These are phyloP conservation scores for Blastobotrys peoriensis DNA, from an alignment of 805 yeast genomes.

Conservation along the genomic window DNA sequence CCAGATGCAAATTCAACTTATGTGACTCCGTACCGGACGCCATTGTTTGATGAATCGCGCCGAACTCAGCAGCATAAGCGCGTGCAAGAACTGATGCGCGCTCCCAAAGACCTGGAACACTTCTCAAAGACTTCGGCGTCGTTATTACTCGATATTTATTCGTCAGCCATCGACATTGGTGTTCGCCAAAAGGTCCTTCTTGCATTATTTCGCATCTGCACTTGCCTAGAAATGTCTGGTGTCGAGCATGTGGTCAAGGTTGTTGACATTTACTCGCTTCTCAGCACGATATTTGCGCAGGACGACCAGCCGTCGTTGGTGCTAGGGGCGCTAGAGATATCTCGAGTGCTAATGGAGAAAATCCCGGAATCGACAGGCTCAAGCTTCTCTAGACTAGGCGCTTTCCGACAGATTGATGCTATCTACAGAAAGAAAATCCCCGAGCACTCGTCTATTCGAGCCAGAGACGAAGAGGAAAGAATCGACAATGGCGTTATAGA, in stretches of 20 bases:
- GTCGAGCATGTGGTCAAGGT: conserved; percentile 18
- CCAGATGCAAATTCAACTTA: conserved; percentile 5
- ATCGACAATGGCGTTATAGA: conserved; percentile 5
- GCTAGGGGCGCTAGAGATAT: conserved; percentile 46
- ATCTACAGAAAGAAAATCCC: not conserved
- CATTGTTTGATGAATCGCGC: conserved; percentile 21
- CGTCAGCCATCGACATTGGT: conserved; percentile 64
- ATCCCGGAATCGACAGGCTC: conserved; percentile 40
- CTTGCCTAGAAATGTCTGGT: conserved; percentile 31
- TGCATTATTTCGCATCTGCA: conserved; percentile 46
- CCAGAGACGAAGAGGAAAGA: not conserved
- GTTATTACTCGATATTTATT: conserved; percentile 58
- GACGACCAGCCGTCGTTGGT: conserved; percentile 34
- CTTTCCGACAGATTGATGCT: not conserved
- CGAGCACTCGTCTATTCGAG: not conserved
- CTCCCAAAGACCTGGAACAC: conserved; percentile 17
- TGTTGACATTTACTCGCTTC: conserved; percentile 25
- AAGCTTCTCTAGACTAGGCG: conserved; percentile 64
- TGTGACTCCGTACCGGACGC: conserved; percentile 16
- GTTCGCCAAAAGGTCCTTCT: conserved; percentile 53
- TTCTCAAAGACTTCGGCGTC: conserved; percentile 20
- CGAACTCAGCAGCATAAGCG: conserved; percentile 18
- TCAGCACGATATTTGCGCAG: conserved; percentile 29
- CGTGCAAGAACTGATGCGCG: conserved; percentile 9
- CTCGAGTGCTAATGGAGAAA: conserved; percentile 39